Evolutionary conservation across 257 asterid genomes (phyloP), one percentile per base, ranked within the genome.

Genomic region (Scutellaria galericulata): DNA sequence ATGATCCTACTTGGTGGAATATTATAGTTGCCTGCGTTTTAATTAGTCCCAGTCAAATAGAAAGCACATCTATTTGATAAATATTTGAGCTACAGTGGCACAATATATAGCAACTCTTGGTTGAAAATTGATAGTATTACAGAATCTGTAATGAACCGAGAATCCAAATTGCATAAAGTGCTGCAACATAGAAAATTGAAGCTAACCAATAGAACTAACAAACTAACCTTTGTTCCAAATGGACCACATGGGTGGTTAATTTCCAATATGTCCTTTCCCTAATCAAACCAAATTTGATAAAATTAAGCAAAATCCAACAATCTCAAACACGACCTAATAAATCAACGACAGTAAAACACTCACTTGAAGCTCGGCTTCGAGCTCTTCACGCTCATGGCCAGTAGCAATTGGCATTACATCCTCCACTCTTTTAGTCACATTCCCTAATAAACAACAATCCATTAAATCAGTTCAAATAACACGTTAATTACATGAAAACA

Each of bases 301-400:
- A 73, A 72, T 6, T 41, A 69, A 27, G 27, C 44, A 77, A 39
- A 57, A 41, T 7, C 24, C 57, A 70, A 18, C 7, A 61, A 41
- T 62, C 50, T 37, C 72, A 39, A 18, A 39, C 52, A 6, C 52
- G 20, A 64, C 9, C 15, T 40, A 58, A 9, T 22, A 52, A 70
- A 47, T 60, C 15, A 37, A 67, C 7, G 27, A 53, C 42, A 62
- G 22, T 27, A 68, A 20, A 73, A 46, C 6, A 82, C 90, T 83
- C 78, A 89, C 98, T 75, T 89, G 75, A 73, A 91, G 88, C 82
- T 86, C 92, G 27, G 98, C 98, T 75, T 85, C 87, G 63, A 93
- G 91, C 83, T 94, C 97, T 80, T 94, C 99, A 12, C 96, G 91
- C 78, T 94, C 99, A 39, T 94, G 99, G 58, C 97, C 99, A 66